Evolutionary conservation across 768 basidiomycete species (phyloP).

Genomic region (Nidula microcarpa): DNA sequence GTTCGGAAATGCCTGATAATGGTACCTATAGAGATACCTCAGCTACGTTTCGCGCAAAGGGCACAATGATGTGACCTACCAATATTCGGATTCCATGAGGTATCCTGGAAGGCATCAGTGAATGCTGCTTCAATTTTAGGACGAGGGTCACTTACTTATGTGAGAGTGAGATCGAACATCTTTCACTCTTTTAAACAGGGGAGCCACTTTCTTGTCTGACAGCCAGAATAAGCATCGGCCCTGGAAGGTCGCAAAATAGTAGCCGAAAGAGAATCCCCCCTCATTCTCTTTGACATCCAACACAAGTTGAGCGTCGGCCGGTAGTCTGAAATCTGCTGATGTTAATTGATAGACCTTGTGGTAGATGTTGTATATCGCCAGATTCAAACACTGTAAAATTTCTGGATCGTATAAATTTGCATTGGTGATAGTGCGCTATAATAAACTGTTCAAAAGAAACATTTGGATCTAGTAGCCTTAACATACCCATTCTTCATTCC

Average conservation of each 20-base stretch:
- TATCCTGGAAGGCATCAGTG: not conserved
- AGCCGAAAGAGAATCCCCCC: conserved; percentile 1
- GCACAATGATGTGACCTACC: conserved; percentile 1
- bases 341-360: not conserved
- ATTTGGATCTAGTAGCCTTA: not conserved
- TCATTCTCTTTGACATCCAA: conserved; percentile 5
- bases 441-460: not conserved
- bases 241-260: conserved; percentile 6
- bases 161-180: conserved; percentile 5
- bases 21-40: conserved; percentile 1
- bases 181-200: conserved; percentile 4
- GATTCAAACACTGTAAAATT: not conserved
- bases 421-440: conserved; percentile 6
- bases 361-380: not conserved
- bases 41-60: not conserved
- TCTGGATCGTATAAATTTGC: conserved; percentile 4
- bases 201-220: conserved; percentile 3
- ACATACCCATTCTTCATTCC: conserved; percentile 3
- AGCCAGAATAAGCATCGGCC: conserved; percentile 7
- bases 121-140: not conserved
- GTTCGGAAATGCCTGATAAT: conserved; percentile 9
- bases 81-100: conserved; percentile 8
- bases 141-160: conserved; percentile 1
- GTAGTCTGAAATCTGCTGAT: not conserved
- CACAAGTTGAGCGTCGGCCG: conserved; percentile 6